Conservation (phyloP, 768 basidiomycete genomes). For the Lentinula sp. region DNA sequence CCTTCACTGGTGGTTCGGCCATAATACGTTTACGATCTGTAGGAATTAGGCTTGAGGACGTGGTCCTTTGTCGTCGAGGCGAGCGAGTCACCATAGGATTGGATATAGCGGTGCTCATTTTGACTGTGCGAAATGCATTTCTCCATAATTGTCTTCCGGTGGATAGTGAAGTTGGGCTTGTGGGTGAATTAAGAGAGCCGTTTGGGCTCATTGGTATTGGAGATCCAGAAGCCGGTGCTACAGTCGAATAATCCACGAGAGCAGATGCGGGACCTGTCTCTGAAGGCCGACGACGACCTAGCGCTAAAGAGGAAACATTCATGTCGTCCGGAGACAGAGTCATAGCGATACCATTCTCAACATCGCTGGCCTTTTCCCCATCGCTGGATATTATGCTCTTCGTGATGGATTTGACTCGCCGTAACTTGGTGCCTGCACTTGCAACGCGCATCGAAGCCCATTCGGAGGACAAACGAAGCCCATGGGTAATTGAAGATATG, state of each 20-base stretch:
- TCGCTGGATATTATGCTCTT: slow-evolving; percentile 17
- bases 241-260: not conserved
- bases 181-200: not conserved
- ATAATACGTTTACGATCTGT: slow-evolving; percentile 20
- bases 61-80: slow-evolving; percentile 29
- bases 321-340: slow-evolving; percentile 8
- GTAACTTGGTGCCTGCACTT: slow-evolving; percentile 11
- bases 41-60: slow-evolving; percentile 20
- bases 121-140: slow-evolving; percentile 36
- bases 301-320: not conserved
- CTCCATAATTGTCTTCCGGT: slow-evolving; percentile 34
- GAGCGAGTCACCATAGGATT: slow-evolving; percentile 12
- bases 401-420: slow-evolving; percentile 18
- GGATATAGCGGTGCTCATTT: slow-evolving; percentile 27
- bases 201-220: slow-evolving; percentile 7
- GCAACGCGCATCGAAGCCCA: slow-evolving; percentile 12
- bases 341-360: slow-evolving; percentile 21
- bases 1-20: slow-evolving; percentile 26
- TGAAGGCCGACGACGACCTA: not conserved
- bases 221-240: slow-evolving; percentile 14
- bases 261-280: slow-evolving; percentile 2
- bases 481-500: slow-evolving; percentile 10
- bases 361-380: slow-evolving; percentile 19
- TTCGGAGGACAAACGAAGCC: slow-evolving; percentile 10
- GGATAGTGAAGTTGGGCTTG: not conserved